phyloP scores from a whole-genome alignment of 257 asterid genomes.

The Handroanthus guayacan region DNA sequence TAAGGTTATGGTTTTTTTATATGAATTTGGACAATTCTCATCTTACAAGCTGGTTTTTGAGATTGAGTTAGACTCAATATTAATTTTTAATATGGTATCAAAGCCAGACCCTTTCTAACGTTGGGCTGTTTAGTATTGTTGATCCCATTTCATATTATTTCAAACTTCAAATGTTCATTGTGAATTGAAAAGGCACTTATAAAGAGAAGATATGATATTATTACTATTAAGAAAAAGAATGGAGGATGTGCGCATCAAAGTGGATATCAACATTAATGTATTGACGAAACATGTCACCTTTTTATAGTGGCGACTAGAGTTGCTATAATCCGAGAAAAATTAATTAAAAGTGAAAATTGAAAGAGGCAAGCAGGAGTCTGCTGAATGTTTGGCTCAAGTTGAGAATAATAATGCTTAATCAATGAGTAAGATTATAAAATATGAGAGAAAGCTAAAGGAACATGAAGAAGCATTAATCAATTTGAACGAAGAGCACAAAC shows the following conservation, averaged over 20 bases:
- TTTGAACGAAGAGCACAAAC: constrained; percentile 58
- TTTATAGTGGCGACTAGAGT: constrained; percentile 54
- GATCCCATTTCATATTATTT: too few relatives aligned
- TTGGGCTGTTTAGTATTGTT: too few relatives aligned
- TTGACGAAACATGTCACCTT: constrained; percentile 49
- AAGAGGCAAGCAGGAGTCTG: constrained; percentile 56
- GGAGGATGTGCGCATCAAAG: constrained; percentile 58
- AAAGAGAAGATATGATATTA: constrained; percentile 53
- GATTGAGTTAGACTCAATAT: too few relatives aligned
- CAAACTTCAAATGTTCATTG: too few relatives aligned
- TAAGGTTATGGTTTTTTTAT: too few relatives aligned
- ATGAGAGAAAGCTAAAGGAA: constrained; percentile 58
- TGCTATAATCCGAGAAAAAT: constrained; percentile 57
- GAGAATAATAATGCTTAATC: constrained; percentile 56
- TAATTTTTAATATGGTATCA: too few relatives aligned
- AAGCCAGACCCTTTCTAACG: too few relatives aligned
- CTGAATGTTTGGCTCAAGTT: constrained; percentile 48
- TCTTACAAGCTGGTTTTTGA: too few relatives aligned
- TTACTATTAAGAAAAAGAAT: constrained; percentile 46
- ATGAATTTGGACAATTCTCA: too few relatives aligned
- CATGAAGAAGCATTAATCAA: constrained; percentile 55
- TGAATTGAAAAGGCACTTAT: constrained; percentile 48
- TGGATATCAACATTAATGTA: constrained; percentile 46
- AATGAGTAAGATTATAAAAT: constrained; percentile 52
- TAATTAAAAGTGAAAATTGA: constrained; percentile 55